Conservation (phyloP, 257 asterid genomes). For the Leptodermis oblonga region DNA sequence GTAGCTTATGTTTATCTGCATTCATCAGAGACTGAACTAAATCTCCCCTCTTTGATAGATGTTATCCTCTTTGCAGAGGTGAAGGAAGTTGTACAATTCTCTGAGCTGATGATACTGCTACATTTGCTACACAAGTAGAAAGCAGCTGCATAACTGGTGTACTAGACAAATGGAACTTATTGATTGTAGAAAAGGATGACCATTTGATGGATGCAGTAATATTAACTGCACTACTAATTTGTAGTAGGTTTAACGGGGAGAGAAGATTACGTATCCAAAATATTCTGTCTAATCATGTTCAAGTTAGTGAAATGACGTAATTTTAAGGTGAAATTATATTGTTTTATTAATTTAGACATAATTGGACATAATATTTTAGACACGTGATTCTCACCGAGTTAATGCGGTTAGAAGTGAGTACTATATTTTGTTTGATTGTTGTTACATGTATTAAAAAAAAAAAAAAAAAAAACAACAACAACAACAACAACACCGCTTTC, state of each 20-base stretch:
- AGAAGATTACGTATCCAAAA: too few relatives aligned
- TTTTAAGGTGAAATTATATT: too few relatives aligned
- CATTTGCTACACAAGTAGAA: not conserved
- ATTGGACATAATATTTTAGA: too few relatives aligned
- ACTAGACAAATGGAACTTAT: not conserved
- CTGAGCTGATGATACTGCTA: constrained; percentile 27
- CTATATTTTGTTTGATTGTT: too few relatives aligned
- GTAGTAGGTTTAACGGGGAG: not conserved
- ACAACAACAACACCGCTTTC: too few relatives aligned
- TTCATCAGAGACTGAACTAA: not conserved
- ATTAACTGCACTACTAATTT: not conserved
- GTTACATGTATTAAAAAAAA: too few relatives aligned
- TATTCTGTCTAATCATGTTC: too few relatives aligned
- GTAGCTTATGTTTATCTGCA: constrained; percentile 12
- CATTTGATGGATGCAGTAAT: not conserved
- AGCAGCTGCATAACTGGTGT: not conserved
- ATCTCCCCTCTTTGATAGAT: not conserved
- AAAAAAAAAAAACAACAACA: too few relatives aligned
- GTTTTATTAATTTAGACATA: too few relatives aligned
- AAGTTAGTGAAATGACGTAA: too few relatives aligned
- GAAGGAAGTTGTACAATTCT: constrained; percentile 54
- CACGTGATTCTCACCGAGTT: too few relatives aligned
- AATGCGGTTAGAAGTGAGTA: too few relatives aligned
- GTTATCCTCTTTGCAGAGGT: constrained; percentile 31
- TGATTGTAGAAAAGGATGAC: not conserved